Conservation (phyloP, 345 rosid genomes). For the Linum usitatissimum region DNA sequence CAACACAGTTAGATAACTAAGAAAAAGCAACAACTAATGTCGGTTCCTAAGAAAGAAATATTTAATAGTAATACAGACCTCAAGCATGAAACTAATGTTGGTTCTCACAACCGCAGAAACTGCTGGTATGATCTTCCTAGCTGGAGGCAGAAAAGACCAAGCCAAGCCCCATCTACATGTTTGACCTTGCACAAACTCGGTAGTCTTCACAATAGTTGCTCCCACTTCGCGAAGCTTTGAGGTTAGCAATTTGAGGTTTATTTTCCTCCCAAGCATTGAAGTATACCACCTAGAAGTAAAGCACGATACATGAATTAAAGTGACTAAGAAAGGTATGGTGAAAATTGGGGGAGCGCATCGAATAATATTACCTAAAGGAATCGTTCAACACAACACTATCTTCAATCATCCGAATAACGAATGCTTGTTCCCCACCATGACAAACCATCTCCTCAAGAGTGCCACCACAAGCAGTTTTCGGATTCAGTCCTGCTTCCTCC, state of each 20-base stretch:
- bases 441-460: constrained; percentile 85
- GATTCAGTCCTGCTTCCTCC: constrained; percentile 81
- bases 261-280: constrained; percentile 87
- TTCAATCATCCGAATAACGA: constrained; percentile 58
- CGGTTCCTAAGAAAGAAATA: background rate
- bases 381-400: constrained; percentile 63
- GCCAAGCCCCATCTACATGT: constrained; percentile 93
- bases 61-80: constrained; percentile 33
- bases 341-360: background rate
- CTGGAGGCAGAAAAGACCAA: constrained; percentile 70
- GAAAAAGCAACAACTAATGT: background rate
- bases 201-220: constrained; percentile 69
- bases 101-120: constrained; percentile 31
- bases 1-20: background rate
- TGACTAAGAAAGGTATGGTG: constrained; percentile 2
- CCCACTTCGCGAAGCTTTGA: constrained; percentile 66
- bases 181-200: constrained; percentile 84
- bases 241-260: constrained; percentile 54
- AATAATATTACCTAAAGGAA: constrained; percentile 39
- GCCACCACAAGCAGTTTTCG: constrained; percentile 88
- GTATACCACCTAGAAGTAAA: constrained; percentile 61
- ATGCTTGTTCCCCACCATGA: constrained; percentile 77
- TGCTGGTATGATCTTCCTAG: constrained; percentile 43
- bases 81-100: constrained; percentile 56
- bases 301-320: background rate